Conservation (phyloP, 164 flowering plant species). For the Pachysandra terminalis region DNA sequence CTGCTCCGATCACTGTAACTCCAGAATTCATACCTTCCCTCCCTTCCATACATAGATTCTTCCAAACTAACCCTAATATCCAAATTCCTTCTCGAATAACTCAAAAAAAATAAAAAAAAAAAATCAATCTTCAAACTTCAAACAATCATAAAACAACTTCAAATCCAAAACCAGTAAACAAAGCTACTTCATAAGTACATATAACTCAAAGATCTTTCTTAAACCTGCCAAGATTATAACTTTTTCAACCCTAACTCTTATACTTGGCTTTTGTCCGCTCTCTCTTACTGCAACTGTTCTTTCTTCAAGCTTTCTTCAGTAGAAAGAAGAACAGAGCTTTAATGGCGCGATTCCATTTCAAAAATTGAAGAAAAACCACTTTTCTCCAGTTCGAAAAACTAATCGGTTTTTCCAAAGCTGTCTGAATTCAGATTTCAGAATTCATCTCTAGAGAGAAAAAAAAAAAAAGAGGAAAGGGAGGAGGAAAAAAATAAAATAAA, state of each 20-base stretch:
- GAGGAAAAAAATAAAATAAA: conserved; percentile 12
- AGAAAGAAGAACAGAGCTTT: conserved; percentile 3
- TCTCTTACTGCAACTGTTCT: conserved; percentile 7
- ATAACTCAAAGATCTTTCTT: conserved; percentile 1
- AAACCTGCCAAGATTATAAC: conserved; percentile 17
- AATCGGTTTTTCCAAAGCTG: conserved; percentile 14
- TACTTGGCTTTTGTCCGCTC: background rate
- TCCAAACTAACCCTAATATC: conserved; percentile 17
- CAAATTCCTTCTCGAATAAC: conserved; percentile 5
- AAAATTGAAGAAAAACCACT: conserved; percentile 4
- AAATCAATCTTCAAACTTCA: conserved; percentile 6
- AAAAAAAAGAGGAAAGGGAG: conserved; percentile 18
- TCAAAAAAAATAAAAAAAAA: conserved; percentile 10
- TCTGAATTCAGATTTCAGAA: conserved; percentile 1
- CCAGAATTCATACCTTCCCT: conserved; percentile 50
- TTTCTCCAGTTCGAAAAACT: conserved; percentile 14
- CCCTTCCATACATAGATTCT: conserved; percentile 50
- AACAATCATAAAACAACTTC: conserved; percentile 9
- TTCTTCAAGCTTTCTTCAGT: background rate
- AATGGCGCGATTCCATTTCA: conserved; percentile 3
- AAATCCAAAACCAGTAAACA: background rate
- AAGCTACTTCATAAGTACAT: background rate
- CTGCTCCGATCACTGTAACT: conserved; percentile 82
- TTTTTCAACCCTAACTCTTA: background rate
- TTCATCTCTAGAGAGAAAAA: background rate